phyloP scores from a whole-genome alignment of 228 moss, liverwort and hornwort species.

The Sphagnum magellanicum region DNA sequence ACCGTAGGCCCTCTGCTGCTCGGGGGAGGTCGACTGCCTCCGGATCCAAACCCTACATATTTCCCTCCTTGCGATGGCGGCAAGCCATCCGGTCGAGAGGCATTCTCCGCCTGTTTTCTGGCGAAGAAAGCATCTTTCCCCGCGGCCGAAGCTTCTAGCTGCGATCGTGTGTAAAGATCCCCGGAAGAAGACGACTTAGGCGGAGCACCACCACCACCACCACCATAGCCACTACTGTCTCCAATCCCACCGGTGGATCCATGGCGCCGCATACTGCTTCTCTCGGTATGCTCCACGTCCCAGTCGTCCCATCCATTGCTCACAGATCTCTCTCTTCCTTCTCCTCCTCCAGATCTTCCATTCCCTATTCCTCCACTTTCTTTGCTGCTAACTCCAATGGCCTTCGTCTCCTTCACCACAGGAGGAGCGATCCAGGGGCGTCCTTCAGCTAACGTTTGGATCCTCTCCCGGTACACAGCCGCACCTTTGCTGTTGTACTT shows the following conservation, averaged over 20 bases:
- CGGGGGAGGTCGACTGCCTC: constrained; percentile 57
- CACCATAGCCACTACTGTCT: constrained; percentile 16
- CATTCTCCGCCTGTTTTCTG: constrained; percentile 79
- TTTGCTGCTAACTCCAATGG: constrained; percentile 5
- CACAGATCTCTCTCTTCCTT: constrained; percentile 19
- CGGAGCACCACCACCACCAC: constrained; percentile 43
- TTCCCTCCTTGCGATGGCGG: constrained; percentile 97
- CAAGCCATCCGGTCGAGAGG: constrained; percentile 71
- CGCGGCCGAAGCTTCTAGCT: constrained; percentile 73
- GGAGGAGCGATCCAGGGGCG: constrained; percentile 83
- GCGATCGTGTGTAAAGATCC: constrained; percentile 63
- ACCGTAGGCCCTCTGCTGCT: constrained; percentile 36
- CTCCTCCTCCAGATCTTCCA: too few relatives aligned
- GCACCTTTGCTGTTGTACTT: constrained; percentile 93
- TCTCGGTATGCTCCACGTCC: constrained; percentile 54
- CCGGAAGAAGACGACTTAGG: constrained; percentile 66
- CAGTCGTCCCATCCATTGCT: constrained; percentile 81
- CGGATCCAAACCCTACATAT: constrained; percentile 95
- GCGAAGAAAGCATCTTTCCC: constrained; percentile 77
- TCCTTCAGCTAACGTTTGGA: constrained; percentile 87
- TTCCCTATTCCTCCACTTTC: constrained; percentile 11
- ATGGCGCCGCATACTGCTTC: constrained; percentile 59
- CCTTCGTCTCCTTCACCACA: constrained; percentile 59
- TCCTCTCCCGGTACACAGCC: constrained; percentile 71
- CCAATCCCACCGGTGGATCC: constrained; percentile 38